A percentile compares a stretch with the other conserved stretches of the same genome.
phyloP scores from a whole-genome alignment of 208 protist species.

The Acanthamoeba polyphaga region DNA sequence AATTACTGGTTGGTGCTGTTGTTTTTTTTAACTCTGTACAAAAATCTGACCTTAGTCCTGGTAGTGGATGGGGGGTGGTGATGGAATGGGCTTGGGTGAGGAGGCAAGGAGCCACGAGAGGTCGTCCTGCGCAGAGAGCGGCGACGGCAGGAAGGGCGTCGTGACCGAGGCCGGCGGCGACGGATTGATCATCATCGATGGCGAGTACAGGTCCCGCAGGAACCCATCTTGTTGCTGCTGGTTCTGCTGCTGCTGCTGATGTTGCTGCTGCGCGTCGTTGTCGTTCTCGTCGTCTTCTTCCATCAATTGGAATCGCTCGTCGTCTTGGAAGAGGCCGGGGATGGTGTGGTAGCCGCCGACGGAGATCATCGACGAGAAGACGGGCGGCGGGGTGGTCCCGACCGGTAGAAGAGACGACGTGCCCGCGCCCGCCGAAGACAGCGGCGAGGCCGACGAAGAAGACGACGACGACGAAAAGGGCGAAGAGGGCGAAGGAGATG shows the following conservation, averaged over 20 bases:
- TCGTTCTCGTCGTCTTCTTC: neutral
- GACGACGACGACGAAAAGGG: neutral
- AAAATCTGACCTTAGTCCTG: neutral
- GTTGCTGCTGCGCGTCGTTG: neutral
- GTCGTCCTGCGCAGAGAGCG: neutral
- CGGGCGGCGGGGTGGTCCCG: neutral
- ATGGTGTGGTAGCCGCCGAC: neutral
- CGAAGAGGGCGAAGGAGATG: neutral
- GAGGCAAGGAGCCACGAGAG: slow-evolving; percentile 16
- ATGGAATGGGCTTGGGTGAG: slow-evolving; percentile 6
- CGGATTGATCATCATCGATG: neutral
- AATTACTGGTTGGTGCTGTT: too few relatives aligned
- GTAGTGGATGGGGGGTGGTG: neutral
- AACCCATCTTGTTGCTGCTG: neutral
- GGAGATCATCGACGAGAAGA: neutral
- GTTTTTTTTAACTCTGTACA: too few relatives aligned
- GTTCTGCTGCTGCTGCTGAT: neutral
- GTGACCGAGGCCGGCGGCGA: neutral
- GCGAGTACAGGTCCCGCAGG: neutral
- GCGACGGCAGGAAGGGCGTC: slow-evolving; percentile 6
- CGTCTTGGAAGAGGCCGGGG: neutral
- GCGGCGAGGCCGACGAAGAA: neutral
- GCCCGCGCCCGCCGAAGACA: neutral
- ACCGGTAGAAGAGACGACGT: neutral
- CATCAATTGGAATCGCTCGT: slow-evolving; percentile 3